A percentile compares a stretch with the other conserved stretches of the same genome.
phyloP scores from a whole-genome alignment of 805 yeast genomes.

The Wickerhamomyces ciferrii region DNA sequence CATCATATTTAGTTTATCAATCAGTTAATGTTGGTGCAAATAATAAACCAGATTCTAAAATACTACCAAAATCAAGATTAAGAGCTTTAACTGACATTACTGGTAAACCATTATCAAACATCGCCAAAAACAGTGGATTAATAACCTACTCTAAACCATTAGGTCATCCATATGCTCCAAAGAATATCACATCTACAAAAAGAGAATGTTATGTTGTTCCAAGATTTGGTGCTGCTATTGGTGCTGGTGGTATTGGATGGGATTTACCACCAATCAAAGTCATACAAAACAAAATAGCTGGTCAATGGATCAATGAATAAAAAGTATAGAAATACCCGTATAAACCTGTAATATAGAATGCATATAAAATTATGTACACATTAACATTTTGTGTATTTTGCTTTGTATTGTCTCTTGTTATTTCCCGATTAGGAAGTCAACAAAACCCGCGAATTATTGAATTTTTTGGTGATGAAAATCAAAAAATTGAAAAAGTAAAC shows the following conservation, averaged over 20 bases:
- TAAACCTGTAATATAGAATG: too few species aligned
- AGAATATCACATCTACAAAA: slow-evolving; percentile 54
- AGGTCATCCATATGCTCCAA: slow-evolving; percentile 86
- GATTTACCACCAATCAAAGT: slow-evolving; percentile 82
- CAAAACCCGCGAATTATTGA: background rate
- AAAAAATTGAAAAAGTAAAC: background rate
- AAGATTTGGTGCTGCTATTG: slow-evolving; percentile 77
- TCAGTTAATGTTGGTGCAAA: slow-evolving; percentile 53
- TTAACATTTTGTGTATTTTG: background rate
- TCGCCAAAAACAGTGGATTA: slow-evolving; percentile 68
- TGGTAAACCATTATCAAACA: slow-evolving; percentile 70
- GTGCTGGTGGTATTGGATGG: slow-evolving; percentile 88
- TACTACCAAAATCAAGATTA: slow-evolving; percentile 54
- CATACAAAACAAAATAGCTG: slow-evolving; percentile 57
- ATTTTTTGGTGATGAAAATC: background rate
- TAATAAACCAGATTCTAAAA: slow-evolving; percentile 34
- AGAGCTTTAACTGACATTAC: slow-evolving; percentile 70
- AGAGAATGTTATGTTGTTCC: slow-evolving; percentile 91
- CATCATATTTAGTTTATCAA: slow-evolving; percentile 71
- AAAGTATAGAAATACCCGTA: background rate
- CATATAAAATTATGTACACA: background rate
- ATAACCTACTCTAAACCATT: slow-evolving; percentile 86
- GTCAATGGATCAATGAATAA: slow-evolving; percentile 54
- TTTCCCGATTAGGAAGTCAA: background rate
- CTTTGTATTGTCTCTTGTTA: too few species aligned